phyloP scores from a whole-genome alignment of 1,284 basidiomycete species.

The Puccinia polysora region DNA sequence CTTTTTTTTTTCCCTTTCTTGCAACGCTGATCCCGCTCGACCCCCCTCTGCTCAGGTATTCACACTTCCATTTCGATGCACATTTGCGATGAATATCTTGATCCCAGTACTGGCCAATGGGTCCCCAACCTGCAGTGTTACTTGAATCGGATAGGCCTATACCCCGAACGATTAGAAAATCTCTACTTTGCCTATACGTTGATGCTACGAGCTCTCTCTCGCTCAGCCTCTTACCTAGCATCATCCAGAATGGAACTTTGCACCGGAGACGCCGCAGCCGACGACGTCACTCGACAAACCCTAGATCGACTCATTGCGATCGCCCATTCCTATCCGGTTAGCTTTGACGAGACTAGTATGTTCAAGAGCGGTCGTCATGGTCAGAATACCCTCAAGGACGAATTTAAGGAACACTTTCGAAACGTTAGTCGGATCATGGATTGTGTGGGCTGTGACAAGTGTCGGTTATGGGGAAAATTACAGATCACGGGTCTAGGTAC shows the following conservation, averaged over 20 bases:
- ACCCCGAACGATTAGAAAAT: constrained; percentile 93
- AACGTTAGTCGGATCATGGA: constrained; percentile 98
- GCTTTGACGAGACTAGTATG: constrained; percentile 53
- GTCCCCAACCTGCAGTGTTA: constrained; percentile 91
- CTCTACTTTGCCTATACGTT: constrained; percentile 97
- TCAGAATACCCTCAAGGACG: constrained; percentile 66
- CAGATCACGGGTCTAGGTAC: constrained; percentile 92
- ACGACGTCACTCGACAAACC: constrained; percentile 65
- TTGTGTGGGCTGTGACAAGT: constrained; percentile 98
- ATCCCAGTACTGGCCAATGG: constrained; percentile 92
- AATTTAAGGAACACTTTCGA: constrained; percentile 93
- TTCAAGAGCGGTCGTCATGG: constrained; percentile 60
- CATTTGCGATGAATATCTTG: constrained; percentile 84
- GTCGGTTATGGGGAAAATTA: constrained; percentile 94
- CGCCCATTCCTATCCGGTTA: constrained; percentile 49
- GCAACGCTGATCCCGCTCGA: neutral
- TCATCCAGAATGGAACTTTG: constrained; percentile 27
- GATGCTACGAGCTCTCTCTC: constrained; percentile 80
- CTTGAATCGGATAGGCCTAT: constrained; percentile 77
- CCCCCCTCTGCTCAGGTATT: constrained; percentile 61
- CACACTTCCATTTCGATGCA: constrained; percentile 98
- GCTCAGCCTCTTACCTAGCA: constrained; percentile 75
- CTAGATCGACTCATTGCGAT: constrained; percentile 49
- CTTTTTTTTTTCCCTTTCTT: neutral
- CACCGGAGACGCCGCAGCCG: constrained; percentile 59